Evolutionary conservation across 371 early-diverging fungal genomes (phyloP), one percentile per base, ranked within the genome.

Genomic region (Neoconidiobolus thromboides): DNA sequence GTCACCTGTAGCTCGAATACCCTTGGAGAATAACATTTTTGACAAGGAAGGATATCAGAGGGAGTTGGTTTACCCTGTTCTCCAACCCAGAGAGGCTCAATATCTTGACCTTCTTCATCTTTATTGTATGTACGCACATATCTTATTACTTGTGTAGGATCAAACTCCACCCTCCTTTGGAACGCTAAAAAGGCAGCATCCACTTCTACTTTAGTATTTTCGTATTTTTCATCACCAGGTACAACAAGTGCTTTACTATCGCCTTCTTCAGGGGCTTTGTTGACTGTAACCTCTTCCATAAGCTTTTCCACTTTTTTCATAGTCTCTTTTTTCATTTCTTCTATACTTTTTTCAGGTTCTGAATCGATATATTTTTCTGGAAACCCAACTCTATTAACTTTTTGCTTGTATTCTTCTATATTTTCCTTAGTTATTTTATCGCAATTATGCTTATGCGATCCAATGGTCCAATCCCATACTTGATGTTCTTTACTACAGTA

Each of bases 401-500:
- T n/a, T 6, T 49, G 43, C 14, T 44, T 54, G 14, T 26, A 37
- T 41, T 58, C 26, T 26, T 26, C 26, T 26, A 26, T 26, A 26
- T 26, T 26, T 26, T 26, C 26, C 26, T 26, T 10, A 15, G 38
- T 40, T 12, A 42, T 51, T 44, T n/a, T 39, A 12, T 12, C 52
- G 36, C 55, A 52, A 48, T 15, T 5, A 37, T 48, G 43, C 12
- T 43, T 57, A 43, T 55, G 65, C 70, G 93, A 93, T 10, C 73
- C 66, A 15, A 85, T 87, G 2, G 69, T 81, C 94, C 94, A 94
- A 70, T 93, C 87, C 0, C 76, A 63, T 39, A 83, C 63, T 70
- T 94, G 94, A 68, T 96, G 96, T 15, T 78, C 79, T 60, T 81
- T 76, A 26, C 80, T 80, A 69, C 96, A 96, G 71, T 96, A 96